Percentiles rank a stretch among this genome's conserved stretches.
Evolutionary conservation across 2,329 filamentous ascomycete species (phyloP).

Genomic region (Botrytis porri): DNA sequence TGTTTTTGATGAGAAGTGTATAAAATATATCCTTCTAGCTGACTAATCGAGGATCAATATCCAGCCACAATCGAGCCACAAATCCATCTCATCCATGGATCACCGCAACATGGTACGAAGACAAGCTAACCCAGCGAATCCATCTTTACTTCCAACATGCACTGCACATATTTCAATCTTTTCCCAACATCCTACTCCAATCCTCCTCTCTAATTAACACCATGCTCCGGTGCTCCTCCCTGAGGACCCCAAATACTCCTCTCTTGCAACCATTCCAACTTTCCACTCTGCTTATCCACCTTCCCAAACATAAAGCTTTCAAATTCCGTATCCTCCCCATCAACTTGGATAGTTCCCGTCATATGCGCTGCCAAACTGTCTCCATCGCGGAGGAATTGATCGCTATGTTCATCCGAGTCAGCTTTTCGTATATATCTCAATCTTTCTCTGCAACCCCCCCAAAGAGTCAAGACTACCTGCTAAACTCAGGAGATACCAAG

Average conservation of each 20-base stretch:
- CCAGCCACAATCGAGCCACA: not conserved
- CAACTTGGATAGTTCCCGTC: not conserved
- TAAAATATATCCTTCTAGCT: not conserved
- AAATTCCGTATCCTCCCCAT: not conserved
- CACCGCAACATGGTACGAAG: not conserved
- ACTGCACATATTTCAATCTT: not conserved
- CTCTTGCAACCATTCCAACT: slow-evolving; percentile 1
- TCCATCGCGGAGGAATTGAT: slow-evolving; percentile 11
- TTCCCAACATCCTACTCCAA: not conserved
- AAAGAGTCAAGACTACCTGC: not conserved
- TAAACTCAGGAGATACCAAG: not conserved
- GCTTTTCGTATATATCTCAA: not conserved
- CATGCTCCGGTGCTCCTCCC: not conserved
- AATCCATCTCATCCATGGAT: not conserved
- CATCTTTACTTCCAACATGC: not conserved
- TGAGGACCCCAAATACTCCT: slow-evolving; percentile 7
- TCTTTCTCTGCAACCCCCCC: not conserved
- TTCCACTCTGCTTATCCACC: slow-evolving; percentile 4
- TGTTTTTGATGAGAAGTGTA: not conserved
- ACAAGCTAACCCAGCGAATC: not conserved
- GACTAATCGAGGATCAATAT: not conserved
- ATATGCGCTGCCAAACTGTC: slow-evolving; percentile 2
- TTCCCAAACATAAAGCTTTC: slow-evolving; percentile 12
- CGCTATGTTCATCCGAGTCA: not conserved
- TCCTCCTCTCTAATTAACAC: not conserved